Base-by-base conservation (phyloP, 805 yeast genomes). In the Starmerella roubikii region DNA sequence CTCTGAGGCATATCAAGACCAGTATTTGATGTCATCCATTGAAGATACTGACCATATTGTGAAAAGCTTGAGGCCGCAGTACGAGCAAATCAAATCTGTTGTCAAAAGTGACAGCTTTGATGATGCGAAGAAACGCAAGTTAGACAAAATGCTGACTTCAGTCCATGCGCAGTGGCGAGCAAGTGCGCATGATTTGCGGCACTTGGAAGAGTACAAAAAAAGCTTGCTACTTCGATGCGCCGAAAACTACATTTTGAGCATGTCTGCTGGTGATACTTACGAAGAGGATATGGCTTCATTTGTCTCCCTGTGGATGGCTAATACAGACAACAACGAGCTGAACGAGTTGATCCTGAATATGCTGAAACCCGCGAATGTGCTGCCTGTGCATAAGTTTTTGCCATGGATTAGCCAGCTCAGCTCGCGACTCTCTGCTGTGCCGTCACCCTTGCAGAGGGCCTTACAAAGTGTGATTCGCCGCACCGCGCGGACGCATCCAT, bases 321-420 rank as follows among this genome's bases (percentile, higher is more conserved):
- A 25, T 17, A 8, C 10, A 3, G 29, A 33, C 8, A 26, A 23
- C 20, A 17, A 4, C 18, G 30, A 22, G 12, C n/a, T 26, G n/a
- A 33, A 33, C 13, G 28, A 24, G 9, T 7, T 23, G 28, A 15
- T 33, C 15, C 21, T 12, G 4, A 15, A 11, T 32, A 7, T 29
- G 21, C 13, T 11, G 3, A 22, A 9, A 19, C 21, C 17, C 3
- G n/a, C 28, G 21, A 4, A 10, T 21, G 10, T 36, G 0, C 57
- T 82, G 16, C 79, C 93, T 0, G 64, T 70, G 12, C 63, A 65
- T 52, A 76, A 76, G 48, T 71, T 84, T 38, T 64, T 82, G 4
- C 71, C 84, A 0, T 86, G 96, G 94, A 65, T 77, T 27, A 76
- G 78, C 42, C 97, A 86, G 54, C 65, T 86, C 32, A 65, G 81